Evolutionary conservation across 139 green algal genomes (phyloP), one percentile per base, ranked within the genome.

Genomic region (Desmodesmus armatus): DNA sequence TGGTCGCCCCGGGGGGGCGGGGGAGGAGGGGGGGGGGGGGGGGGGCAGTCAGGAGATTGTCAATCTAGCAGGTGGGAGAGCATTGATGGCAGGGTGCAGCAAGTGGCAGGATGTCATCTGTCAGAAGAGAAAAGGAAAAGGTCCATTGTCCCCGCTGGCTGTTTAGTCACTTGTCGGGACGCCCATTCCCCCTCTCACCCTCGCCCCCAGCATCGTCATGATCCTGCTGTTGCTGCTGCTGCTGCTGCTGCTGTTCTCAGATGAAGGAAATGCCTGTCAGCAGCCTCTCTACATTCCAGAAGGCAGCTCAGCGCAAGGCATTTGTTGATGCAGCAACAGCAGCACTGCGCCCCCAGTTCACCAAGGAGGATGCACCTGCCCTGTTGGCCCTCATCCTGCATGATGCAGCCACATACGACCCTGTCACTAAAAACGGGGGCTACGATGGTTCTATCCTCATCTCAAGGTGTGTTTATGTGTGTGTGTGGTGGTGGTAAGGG

Each of bases 341-440:
- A 0, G 80, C 75, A 0, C 70, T 89, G 21, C 27, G 27, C 72
- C 79, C 92, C 80, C 83, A 89, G 9, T 63, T 97, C n/a, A 88
- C n/a, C 3, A 33, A 82, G 3, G 92, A 80, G 7, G 94, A 97
- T 83, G 87, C 89, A 0, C 33, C 87, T 5, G 58, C n/a, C 0
- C 84, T 81, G 27, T 60, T 96, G 82, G 85, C 90, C 6, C 88
- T 96, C 51, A 87, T 96, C 49, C 65, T 98, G 6, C 76, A 92
- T 51, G 95, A 98, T 76, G 95, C 95, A 3, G 90, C 65, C 11
- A 95, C 92, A 0, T 98, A 94, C 78, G 93, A 98, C 76, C 44
- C 84, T 2, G 87, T 53, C 1, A 94, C 89, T 60, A 92, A 92
- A 72, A 96, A 90, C 0, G 95, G 95, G 49, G 95, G 95, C 39